Evolutionary conservation across 2,329 filamentous ascomycete species (phyloP).

Genomic region (Colletotrichum endophyticum): DNA sequence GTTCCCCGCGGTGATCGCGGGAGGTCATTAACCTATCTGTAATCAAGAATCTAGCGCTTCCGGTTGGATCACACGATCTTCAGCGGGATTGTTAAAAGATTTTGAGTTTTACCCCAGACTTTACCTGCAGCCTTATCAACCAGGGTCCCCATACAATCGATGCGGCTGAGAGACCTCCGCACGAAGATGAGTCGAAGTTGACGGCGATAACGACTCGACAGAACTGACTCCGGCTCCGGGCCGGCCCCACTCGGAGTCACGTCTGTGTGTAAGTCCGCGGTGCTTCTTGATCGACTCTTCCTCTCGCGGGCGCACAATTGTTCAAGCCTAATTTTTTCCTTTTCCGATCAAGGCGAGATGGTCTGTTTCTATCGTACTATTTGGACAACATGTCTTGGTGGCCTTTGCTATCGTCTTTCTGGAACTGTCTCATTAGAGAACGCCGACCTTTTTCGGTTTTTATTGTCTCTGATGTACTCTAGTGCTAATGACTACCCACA

Average conservation of each 20-base stretch:
- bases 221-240: not conserved
- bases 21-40: not conserved
- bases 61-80: not conserved
- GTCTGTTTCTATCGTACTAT: too few species aligned
- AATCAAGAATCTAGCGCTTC: not conserved
- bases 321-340: too few species aligned
- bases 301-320: too few species aligned
- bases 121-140: not conserved
- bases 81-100: not conserved
- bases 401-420: too few species aligned
- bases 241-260: not conserved
- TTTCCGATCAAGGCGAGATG: too few species aligned
- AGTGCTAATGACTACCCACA: too few species aligned
- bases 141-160: not conserved
- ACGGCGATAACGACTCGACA: not conserved
- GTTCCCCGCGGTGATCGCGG: not conserved
- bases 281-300: too few species aligned
- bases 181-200: not conserved
- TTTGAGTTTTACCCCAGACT: not conserved
- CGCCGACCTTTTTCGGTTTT: too few species aligned
- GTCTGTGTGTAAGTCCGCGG: too few species aligned
- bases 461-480: too few species aligned
- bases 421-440: too few species aligned
- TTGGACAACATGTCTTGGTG: too few species aligned
- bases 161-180: not conserved